Base-by-base conservation (phyloP, 768 basidiomycete genomes). In the Kwoniella sp. region DNA sequence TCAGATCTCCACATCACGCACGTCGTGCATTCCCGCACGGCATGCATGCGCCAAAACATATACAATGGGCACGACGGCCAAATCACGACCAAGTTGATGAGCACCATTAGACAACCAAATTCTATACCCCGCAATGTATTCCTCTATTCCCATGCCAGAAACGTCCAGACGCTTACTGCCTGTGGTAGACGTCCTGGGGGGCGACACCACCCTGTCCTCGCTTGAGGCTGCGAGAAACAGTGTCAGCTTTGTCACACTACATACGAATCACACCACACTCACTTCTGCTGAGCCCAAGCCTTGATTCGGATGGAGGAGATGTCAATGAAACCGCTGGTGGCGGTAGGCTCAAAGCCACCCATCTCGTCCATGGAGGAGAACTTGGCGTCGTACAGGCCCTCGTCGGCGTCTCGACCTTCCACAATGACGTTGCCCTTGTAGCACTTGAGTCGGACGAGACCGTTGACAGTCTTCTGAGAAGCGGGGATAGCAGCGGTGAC, bases 361-460 rank as follows among this genome's bases (percentile, higher is more conserved):
- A 96, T 84, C 77, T 93, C 91, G 74, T 99, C 95, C 95, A 99
- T 98, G 48, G 91, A 95, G 9, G 89, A 89, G 76, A 95, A 81
- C 27, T 84, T 84, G 68, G 88, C 91, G 69, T 99, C 95, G 73
- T 99, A 99, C 22, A 99, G 80, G 71, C 89, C 88, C 85, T 88
- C 56, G 15, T 87, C 80, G 58, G 89, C 91, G 69, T 81, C 82
- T 46, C 95, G 84, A 31, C 95, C 95, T 73, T 95, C 89, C 53
- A 98, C 80, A 61, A 93, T 79, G 31, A 91, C 88, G 75, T 96
- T 98, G 46, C 95, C 95, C 79, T 92, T 92, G 82, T 93, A 89
- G 37, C 96, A 77, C 75, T 89, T 89, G 65, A 99, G 77, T 50
- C 86, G 82, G 46, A 98, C 91, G 39, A 85, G 73, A 39, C 95